These are phyloP conservation scores for Sporothrix sp. DNA, from an alignment of 2,329 filamentous ascomycete genomes.

Conservation along the genomic window DNA sequence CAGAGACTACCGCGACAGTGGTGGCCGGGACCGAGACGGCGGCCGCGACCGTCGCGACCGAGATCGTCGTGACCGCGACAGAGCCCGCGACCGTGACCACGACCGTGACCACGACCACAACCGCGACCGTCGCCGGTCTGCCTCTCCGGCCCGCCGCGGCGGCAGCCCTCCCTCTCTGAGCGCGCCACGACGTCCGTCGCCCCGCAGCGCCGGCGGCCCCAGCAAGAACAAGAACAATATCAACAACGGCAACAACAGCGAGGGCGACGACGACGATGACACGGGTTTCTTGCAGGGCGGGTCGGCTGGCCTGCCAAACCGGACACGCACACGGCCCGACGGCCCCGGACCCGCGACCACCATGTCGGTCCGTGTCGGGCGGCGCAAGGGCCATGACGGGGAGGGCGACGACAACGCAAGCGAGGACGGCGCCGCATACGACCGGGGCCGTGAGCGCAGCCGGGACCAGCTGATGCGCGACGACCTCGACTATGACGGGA, in stretches of 20 bases:
- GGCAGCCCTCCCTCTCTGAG: background rate
- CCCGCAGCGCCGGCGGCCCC: background rate
- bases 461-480: background rate
- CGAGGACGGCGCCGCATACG: slow-evolving; percentile 56
- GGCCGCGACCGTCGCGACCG: background rate
- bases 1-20: slow-evolving; percentile 6
- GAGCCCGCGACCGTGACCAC: background rate
- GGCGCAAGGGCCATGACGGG: slow-evolving; percentile 17
- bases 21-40: background rate
- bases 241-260: background rate
- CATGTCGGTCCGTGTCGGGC: slow-evolving; percentile 16
- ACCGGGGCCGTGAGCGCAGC: slow-evolving; percentile 17
- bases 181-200: background rate
- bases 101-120: background rate
- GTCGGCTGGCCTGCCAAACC: slow-evolving; percentile 6
- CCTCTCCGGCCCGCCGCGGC: slow-evolving; percentile 13
- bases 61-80: background rate
- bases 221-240: background rate
- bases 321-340: slow-evolving; percentile 9
- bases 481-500: background rate
- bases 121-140: slow-evolving; percentile 12
- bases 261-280: background rate
- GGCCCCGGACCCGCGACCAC: background rate
- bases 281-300: background rate
- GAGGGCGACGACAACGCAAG: slow-evolving; percentile 41